Base-by-base conservation (phyloP, 1,139 yeast genomes). In the Candida labiduridarum region DNA sequence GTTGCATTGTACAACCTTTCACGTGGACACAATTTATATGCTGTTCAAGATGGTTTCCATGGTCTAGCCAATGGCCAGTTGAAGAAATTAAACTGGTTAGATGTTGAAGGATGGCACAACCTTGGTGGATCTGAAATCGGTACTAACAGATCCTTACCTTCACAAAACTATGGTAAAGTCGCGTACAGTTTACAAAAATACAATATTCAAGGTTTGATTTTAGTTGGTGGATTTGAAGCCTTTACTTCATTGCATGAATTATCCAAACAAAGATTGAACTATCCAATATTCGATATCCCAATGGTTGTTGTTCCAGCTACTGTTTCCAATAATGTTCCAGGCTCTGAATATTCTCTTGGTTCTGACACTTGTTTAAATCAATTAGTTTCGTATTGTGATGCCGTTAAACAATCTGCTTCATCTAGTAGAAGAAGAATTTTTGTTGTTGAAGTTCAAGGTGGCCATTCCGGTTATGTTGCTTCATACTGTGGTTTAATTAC, bases 361-460 rank as follows among this genome's bases (percentile, higher is more conserved):
- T 76, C 94, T 33, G 98, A 94, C 64, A 94, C 99, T 8, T 92
- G 98, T 74, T 76, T 94, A 72, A 94, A 94, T 69, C 82, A 95
- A 34, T 80, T 94, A 67, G 91, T 91, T 64, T 81, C 85, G 52
- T 94, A 94, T 74, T 92, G 98, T 77, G 99, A 94, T 68, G 91
- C 90, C 29, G 89, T 94, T 58, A 91, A 92, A 71, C 98, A 91
- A 73, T 84, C 94, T 44, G 98, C 99, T 2, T 85, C 97, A 18
- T 90, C 98, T 19, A 87, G 97, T 3, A 84, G 99, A 74, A 89
- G 95, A 61, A 83, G 99, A 64, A 96, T 89, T 6, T 94, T 94
- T 66, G 97, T 94, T 29, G 96, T 94, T 55, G 99, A 94, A 64
- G 96, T 89, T 34, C 98, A 94, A 76, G 99, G 99, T 60, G 99